phyloP scores from a whole-genome alignment of 2,329 filamentous ascomycete species.

The Penicillium sp. region DNA sequence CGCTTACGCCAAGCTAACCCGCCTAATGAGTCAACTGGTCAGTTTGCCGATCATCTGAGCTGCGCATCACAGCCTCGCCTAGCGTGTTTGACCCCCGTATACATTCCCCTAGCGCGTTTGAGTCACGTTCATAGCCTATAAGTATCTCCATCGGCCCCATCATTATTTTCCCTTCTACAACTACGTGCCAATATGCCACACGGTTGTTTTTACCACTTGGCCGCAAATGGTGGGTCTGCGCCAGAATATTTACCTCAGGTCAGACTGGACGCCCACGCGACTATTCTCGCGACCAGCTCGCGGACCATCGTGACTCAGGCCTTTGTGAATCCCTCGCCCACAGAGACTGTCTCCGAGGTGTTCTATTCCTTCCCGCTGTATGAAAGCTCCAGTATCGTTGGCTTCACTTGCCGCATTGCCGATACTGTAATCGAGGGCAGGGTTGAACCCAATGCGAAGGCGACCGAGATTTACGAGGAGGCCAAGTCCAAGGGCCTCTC shows the following conservation, averaged over 20 bases:
- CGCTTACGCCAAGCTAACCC: no score
- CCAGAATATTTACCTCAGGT: constrained; percentile 5
- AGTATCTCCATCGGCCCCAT: background rate
- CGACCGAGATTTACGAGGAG: constrained; percentile 4
- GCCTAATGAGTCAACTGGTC: background rate
- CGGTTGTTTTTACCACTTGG: constrained; percentile 1
- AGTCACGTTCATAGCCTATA: background rate
- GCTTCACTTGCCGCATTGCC: constrained; percentile 4
- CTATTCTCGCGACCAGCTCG: constrained; percentile 1
- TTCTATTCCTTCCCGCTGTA: constrained; percentile 9
- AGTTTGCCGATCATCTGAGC: background rate
- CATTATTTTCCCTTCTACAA: background rate
- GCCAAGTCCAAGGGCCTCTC: constrained; percentile 1
- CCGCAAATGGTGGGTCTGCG: background rate
- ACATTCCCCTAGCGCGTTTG: background rate
- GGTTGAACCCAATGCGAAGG: constrained; percentile 4
- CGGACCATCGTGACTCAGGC: constrained; percentile 8
- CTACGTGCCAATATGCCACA: background rate
- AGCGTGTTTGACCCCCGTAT: background rate
- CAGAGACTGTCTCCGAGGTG: constrained; percentile 2
- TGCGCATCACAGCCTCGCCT: background rate
- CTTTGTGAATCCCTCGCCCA: constrained; percentile 7
- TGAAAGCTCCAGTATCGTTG: constrained; percentile 6
- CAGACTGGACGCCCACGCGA: constrained; percentile 5
- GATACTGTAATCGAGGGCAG: background rate